A percentile compares a stretch with the other conserved stretches of the same genome.
Conservation (phyloP, 257 asterid genomes). For the Nicotiana attenuata region DNA sequence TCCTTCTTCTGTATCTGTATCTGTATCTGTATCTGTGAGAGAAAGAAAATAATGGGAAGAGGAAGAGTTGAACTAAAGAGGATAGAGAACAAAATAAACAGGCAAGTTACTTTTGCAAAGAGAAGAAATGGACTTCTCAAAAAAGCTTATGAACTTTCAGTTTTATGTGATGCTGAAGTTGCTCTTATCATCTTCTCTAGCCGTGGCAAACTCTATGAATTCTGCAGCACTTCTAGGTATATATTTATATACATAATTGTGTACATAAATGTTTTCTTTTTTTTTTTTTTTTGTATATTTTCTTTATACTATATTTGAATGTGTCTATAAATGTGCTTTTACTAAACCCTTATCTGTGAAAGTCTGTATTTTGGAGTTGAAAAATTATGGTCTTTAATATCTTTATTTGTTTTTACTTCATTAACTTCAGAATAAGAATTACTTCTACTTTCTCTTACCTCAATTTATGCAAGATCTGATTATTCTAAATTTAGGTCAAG, state of each 20-base stretch:
- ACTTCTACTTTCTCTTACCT: background rate
- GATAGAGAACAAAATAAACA: constrained; percentile 34
- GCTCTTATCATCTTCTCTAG: constrained; percentile 32
- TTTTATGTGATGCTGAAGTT: constrained; percentile 35
- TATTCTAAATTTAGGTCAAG: background rate
- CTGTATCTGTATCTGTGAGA: background rate
- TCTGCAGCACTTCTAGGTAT: constrained; percentile 30
- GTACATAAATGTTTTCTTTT: too few species aligned
- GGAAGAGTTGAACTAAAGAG: constrained; percentile 24
- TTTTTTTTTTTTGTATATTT: background rate
- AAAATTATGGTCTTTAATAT: background rate
- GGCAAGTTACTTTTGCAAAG: constrained; percentile 33
- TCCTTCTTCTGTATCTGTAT: background rate
- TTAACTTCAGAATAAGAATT: background rate
- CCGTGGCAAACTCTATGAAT: constrained; percentile 32
- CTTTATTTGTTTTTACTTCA: background rate
- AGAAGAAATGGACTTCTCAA: constrained; percentile 34
- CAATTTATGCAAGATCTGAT: background rate
- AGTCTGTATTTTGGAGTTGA: background rate
- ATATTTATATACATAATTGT: background rate
- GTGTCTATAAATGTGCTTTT: background rate
- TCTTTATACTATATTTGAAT: background rate
- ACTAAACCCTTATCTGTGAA: background rate
- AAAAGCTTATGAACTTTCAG: constrained; percentile 30
- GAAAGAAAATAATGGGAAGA: constrained; percentile 14